Evolutionary conservation across 768 basidiomycete species (phyloP), one percentile per base, ranked within the genome.

Genomic region (Leccinum uliginosum): DNA sequence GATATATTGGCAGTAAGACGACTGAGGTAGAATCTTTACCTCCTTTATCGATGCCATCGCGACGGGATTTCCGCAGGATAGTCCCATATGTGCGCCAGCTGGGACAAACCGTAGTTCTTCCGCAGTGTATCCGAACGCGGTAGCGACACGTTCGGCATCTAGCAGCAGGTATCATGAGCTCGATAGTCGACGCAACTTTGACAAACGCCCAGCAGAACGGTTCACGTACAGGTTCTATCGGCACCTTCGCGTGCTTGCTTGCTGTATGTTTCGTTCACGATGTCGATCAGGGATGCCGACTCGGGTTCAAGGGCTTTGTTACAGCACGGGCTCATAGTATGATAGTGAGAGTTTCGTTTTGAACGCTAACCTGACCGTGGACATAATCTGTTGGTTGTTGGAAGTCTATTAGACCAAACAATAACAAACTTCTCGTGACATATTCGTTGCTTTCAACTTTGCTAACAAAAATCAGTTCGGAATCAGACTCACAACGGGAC

Each of bases 31-130:
- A 17, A 15, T 12, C 6, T 65, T 0, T 51, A 80, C 83, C 62
- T 76, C 68, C 65, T 76, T 78, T 51, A 84, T 67, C 35, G 66
- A 74, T 0, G 82, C 82, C 8, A 68, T 59, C 8, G 72, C 76
- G 2, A 79, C 71, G 1, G 83, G 83, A 61, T 79, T 83, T 23
- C 83, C 83, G 61, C 83, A 84, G 46, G 79, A 74, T 19, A 82
- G 62, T 15, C 83, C 83, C 66, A 83, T 69, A 54, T 82, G 69
- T 1, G 82, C 68, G 10, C 74, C 73, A 3, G 62, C 66, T 11
- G 83, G 79, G 30, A 83, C 65, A 3, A 75, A 66, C 9, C 67
- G 61, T 4, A 83, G 70, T 32, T 83, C 69, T 24, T 76, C 76
- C 15, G 57, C 38, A 0, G 75, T 75, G 56, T 83, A 83, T 34